Evolutionary conservation across 768 basidiomycete species (phyloP).

Genomic region (Sarcomyxa edulis): DNA sequence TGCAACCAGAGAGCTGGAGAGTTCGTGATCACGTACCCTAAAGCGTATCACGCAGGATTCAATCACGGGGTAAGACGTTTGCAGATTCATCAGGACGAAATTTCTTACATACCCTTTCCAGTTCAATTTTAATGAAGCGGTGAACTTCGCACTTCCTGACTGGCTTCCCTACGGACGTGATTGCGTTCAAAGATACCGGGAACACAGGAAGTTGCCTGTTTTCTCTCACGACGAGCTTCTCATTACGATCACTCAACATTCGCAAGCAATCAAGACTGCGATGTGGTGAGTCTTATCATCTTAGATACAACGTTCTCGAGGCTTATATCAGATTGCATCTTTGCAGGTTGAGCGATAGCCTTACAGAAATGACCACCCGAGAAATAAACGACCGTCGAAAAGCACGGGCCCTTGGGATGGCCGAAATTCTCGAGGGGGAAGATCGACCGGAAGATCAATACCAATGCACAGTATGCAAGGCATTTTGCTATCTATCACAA

Average conservation of each 20-base stretch:
- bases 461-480: slow-evolving; percentile 91
- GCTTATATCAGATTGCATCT: slow-evolving; percentile 6
- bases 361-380: slow-evolving; percentile 84
- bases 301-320: background rate
- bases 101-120: slow-evolving; percentile 28
- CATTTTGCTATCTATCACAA: slow-evolving; percentile 93
- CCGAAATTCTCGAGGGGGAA: slow-evolving; percentile 68
- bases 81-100: background rate
- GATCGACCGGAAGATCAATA: slow-evolving; percentile 93
- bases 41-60: slow-evolving; percentile 97
- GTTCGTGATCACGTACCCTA: slow-evolving; percentile 96
- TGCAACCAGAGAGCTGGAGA: slow-evolving; percentile 97
- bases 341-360: slow-evolving; percentile 78
- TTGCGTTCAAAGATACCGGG: slow-evolving; percentile 86
- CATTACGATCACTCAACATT: slow-evolving; percentile 96
- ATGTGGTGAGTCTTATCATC: slow-evolving; percentile 61
- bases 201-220: slow-evolving; percentile 89
- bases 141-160: slow-evolving; percentile 95
- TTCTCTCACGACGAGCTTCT: slow-evolving; percentile 98
- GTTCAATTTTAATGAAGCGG: slow-evolving; percentile 99
- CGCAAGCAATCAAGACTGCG: slow-evolving; percentile 86
- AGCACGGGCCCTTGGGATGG: slow-evolving; percentile 54
- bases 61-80: slow-evolving; percentile 84
- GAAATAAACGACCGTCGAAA: slow-evolving; percentile 66
- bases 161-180: slow-evolving; percentile 87